Base-by-base conservation (phyloP, 2,329 filamentous ascomycete genomes). In the Cryphonectria japonica region DNA sequence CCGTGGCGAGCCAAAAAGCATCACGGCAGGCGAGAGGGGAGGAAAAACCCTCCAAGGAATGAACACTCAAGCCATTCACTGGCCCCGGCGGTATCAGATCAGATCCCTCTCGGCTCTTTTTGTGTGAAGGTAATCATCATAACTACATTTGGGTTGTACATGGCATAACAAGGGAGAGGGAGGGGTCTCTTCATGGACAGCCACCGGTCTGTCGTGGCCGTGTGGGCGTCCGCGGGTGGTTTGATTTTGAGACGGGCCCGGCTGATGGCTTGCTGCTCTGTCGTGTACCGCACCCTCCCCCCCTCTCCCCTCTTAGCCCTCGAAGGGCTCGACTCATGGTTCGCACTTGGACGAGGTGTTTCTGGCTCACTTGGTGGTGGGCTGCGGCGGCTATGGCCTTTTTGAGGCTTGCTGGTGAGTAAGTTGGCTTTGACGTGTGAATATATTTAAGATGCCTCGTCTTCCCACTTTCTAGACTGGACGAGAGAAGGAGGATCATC, bases 161-260 rank as follows among this genome's bases (percentile, higher is more conserved):
- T 8, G 26, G 32, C 9, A 61, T 14, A 37, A 19, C 32, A 39
- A 7, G 34, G 9, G 9, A 11, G 54, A 26, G 6, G n/a, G 29
- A 11, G 32, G 34, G 59, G 59, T 7, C 34, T 39, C 59, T 34
- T 61, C 57, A 34, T 22, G 32, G 32, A 34, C 14, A 61, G 57
- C 59, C 34, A n/a, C 59, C 2, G 16, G 29, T 39, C 59, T 61
- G 59, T n/a, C 34, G 59, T 61, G 59, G 22, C 59, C 16, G 19
- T 34, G 32, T 22, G 59, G 59, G 59, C 59, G 59, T 43, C 41
- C 41, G 16, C 41, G 41, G 14, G 41, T 37, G 59, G 59, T 61
- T 61, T 61, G 59, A 61, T 61, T n/a, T 26, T 61, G 59, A 22
- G 59, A 39, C 32, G 32, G 59, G 34, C 16, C 59, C 32, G 54